phyloP scores from a whole-genome alignment of 2,329 filamentous ascomycete species.

The Cercospora sesami region DNA sequence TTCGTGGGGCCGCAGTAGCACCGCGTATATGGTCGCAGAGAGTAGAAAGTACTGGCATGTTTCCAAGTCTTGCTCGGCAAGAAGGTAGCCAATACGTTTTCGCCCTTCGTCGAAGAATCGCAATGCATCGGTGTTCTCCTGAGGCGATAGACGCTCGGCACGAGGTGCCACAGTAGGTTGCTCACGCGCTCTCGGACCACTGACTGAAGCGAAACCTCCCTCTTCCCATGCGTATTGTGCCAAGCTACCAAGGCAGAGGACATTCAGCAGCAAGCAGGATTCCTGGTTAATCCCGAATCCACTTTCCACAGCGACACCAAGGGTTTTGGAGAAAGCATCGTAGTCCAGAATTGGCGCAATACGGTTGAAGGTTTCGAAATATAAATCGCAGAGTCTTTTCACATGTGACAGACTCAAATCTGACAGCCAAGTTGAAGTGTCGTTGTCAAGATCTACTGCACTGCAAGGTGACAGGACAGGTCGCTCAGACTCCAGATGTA shows the following conservation, averaged over 20 bases:
- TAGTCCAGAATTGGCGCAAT: neutral
- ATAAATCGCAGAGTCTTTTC: neutral
- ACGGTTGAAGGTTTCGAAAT: neutral
- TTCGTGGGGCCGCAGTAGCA: neutral
- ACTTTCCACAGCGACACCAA: neutral
- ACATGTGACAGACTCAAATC: neutral
- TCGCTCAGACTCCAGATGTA: neutral
- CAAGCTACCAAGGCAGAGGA: neutral
- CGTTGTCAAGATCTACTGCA: neutral
- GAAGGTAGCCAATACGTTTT: neutral
- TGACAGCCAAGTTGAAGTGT: neutral
- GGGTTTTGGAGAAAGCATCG: neutral
- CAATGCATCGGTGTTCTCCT: neutral
- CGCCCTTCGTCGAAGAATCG: neutral
- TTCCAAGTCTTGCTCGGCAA: neutral
- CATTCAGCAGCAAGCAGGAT: neutral
- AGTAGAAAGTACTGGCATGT: neutral
- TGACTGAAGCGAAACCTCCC: neutral
- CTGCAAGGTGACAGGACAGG: neutral
- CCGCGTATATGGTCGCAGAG: neutral
- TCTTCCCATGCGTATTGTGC: neutral
- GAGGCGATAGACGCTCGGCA: neutral
- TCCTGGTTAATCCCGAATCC: neutral
- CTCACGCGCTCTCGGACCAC: too few relatives aligned
- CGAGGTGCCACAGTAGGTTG: neutral